Evolutionary conservation across 2,329 filamentous ascomycete genomes (phyloP).

Genomic region (Diaporthe citriasiana): DNA sequence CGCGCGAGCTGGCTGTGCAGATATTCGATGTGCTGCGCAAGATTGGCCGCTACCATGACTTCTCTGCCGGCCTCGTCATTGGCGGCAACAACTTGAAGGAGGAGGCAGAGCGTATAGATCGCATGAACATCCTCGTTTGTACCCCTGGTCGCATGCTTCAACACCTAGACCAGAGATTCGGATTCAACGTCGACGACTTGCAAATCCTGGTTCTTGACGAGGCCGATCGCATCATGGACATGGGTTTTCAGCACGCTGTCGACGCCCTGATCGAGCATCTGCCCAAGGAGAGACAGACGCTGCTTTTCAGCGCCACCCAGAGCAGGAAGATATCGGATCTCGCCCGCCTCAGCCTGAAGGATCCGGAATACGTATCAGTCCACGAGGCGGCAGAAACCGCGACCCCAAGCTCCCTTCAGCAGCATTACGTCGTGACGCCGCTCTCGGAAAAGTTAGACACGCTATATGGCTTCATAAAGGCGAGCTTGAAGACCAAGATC

Average conservation of each 20-base stretch:
- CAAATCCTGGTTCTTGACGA: conserved; percentile 96
- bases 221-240: conserved; percentile 96
- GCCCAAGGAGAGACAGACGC: conserved; percentile 86
- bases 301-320: conserved; percentile 96
- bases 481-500: conserved; percentile 93
- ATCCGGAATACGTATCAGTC: conserved; percentile 95
- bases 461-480: conserved; percentile 91
- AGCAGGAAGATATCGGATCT: conserved; percentile 95
- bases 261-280: conserved; percentile 95
- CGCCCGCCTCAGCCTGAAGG: conserved; percentile 86
- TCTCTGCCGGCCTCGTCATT: conserved; percentile 93
- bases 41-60: conserved; percentile 88
- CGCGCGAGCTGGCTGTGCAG: conserved; percentile 94
- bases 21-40: conserved; percentile 96
- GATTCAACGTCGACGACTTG: conserved; percentile 89
- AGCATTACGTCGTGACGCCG: conserved; percentile 91
- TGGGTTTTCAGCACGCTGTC: conserved; percentile 92
- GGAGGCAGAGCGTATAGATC: conserved; percentile 77
- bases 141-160: conserved; percentile 96
- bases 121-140: conserved; percentile 98
- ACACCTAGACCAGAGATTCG: conserved; percentile 93
- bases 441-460: conserved; percentile 92
- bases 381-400: conserved; percentile 85
- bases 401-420: conserved; percentile 87
- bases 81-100: conserved; percentile 93